Base-by-base conservation (phyloP, 202 grass and related monocot species). In the Elaeis oleifera region DNA sequence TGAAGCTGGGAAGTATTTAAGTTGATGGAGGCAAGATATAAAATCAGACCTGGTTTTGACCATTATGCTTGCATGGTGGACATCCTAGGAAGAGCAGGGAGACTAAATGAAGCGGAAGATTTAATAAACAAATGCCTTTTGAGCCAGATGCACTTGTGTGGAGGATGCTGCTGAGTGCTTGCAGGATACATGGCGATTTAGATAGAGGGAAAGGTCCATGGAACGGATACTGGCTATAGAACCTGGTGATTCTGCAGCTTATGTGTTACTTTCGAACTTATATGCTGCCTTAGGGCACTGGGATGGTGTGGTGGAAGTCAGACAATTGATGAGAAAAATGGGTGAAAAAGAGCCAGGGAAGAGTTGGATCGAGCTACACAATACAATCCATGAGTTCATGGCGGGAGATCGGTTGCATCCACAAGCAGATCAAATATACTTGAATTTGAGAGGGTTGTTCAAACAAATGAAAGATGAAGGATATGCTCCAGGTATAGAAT, bases 31-130 rank as follows among this genome's bases (percentile, higher is more conserved):
- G 17, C 2, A 56, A 52, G 54, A 18, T 74, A 74, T 28, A 23
- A 16, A 20, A 74, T 74, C 22, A 65, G 8, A 17, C 61, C 71
- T 51, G 25, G n/a, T 28, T 50, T 64, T 16, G 52, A 74, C 58
- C 71, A 74, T 27, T 74, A 74, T 51, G 53, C 71, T 18, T 74
- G 71, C 71, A 64, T 74, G 71, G 61, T 74, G 6, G 71, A 74
- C 61, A 58, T 66, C 16, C 61, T 74, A 5, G 71, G 61, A 50
- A 50, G 71, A 58, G 53, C 71, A 74, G 71, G 71, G 16, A 65
- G 32, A 23, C 65, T 74, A 27, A 29, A 65, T 4, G 61, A 74
- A 65, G 61, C 71, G 29, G 71, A 74, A 58, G 39, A 58, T 20
- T 65, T 74, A 17, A 74, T 74, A 48, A 50, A 19, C 11, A 0